Percentiles rank a stretch among this genome's conserved stretches.
phyloP scores from a whole-genome alignment of 768 basidiomycete species.

The Mycena vulgaris region DNA sequence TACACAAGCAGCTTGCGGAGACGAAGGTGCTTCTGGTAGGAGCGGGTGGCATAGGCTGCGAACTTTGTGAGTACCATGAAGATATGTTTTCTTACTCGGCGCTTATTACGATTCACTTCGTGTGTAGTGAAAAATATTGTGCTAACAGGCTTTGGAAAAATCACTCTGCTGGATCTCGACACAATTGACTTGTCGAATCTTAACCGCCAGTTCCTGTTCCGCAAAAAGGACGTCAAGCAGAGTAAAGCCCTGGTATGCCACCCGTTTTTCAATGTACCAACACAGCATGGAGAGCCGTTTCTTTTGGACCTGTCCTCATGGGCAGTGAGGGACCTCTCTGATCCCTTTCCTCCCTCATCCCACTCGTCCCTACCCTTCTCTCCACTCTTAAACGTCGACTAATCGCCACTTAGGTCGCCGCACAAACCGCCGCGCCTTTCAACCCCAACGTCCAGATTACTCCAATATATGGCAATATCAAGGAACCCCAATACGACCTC shows the following conservation, averaged over 20 bases:
- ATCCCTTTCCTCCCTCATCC: background rate
- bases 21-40: conserved; percentile 92
- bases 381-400: conserved; percentile 11
- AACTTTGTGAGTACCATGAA: conserved; percentile 75
- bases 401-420: conserved; percentile 72
- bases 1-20: conserved; percentile 71
- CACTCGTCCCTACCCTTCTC: background rate
- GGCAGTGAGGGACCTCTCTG: background rate
- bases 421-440: conserved; percentile 85
- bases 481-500: conserved; percentile 91
- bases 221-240: conserved; percentile 97
- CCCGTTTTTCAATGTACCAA: no score
- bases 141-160: conserved; percentile 91
- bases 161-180: conserved; percentile 95
- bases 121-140: conserved; percentile 94
- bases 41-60: conserved; percentile 97
- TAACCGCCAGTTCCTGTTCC: conserved; percentile 97
- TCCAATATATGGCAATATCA: conserved; percentile 96
- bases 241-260: conserved; percentile 89
- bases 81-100: background rate
- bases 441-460: conserved; percentile 91
- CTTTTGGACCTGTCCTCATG: no score
- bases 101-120: background rate
- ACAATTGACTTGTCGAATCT: conserved; percentile 99
- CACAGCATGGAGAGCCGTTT: no score